Conservation (phyloP, 73 alveolate genomes). For the Effrenium voratum region DNA sequence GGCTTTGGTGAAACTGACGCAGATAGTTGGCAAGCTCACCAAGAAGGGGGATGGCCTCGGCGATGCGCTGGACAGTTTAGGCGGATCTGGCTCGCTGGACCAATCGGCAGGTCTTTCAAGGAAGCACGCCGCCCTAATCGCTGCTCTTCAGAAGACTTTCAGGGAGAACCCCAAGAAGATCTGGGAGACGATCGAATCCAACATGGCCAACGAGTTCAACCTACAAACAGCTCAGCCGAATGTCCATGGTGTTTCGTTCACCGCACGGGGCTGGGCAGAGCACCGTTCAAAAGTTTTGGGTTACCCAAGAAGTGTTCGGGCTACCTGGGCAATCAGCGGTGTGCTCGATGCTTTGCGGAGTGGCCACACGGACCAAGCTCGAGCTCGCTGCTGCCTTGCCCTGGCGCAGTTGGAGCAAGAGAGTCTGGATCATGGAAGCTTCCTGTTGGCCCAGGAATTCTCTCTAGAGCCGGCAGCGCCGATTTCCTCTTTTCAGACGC, state of each 20-base stretch:
- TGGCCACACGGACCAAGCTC: not conserved
- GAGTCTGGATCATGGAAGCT: not conserved
- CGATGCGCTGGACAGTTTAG: not conserved
- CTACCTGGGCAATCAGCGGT: not conserved
- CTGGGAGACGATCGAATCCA: not conserved
- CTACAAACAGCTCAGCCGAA: not conserved
- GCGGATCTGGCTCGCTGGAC: not conserved
- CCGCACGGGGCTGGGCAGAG: not conserved
- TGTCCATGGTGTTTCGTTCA: not conserved
- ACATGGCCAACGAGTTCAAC: constrained; percentile 1
- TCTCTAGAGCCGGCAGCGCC: not conserved
- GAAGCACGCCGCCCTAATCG: not conserved
- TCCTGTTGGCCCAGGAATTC: not conserved
- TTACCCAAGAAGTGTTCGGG: not conserved
- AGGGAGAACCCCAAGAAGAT: not conserved
- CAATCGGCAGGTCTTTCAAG: not conserved
- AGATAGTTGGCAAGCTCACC: not conserved
- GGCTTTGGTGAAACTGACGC: not conserved
- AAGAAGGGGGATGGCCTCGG: not conserved
- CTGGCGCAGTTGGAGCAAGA: not conserved
- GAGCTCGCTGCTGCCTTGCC: not conserved
- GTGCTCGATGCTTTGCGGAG: not conserved
- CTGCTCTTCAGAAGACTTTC: not conserved
- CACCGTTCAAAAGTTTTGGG: not conserved
- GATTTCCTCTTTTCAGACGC: not conserved